phyloP scores from a whole-genome alignment of 202 grass and related monocot species.

The Setaria italica region DNA sequence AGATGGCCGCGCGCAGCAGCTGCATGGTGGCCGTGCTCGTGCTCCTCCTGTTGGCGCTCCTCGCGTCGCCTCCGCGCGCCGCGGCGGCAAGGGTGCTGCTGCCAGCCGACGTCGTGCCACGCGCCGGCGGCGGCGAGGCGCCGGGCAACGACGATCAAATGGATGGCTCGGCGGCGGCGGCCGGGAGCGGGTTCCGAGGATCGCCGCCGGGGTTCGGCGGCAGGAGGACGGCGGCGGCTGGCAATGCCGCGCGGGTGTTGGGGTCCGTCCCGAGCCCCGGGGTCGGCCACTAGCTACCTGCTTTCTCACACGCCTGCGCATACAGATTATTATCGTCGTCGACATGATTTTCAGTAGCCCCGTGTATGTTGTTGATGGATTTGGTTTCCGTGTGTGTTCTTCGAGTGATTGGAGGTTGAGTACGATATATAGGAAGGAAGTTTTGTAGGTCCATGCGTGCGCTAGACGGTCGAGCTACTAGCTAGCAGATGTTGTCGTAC shows the following conservation, averaged over 20 bases:
- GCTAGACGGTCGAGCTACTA: neutral
- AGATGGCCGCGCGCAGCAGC: slow-evolving; percentile 5
- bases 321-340: neutral
- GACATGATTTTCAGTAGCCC: neutral
- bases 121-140: neutral
- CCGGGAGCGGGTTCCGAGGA: neutral
- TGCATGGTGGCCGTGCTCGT: neutral
- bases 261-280: slow-evolving; percentile 70
- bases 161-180: neutral
- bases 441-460: slow-evolving; percentile 32
- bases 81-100: slow-evolving; percentile 26
- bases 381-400: neutral
- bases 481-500: neutral
- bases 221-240: neutral
- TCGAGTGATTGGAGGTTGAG: slow-evolving; percentile 29
- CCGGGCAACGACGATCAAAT: neutral
- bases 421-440: slow-evolving; percentile 5
- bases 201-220: neutral
- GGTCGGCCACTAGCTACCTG: slow-evolving; percentile 44
- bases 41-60: slow-evolving; percentile 3
- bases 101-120: neutral
- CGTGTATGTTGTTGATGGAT: neutral
- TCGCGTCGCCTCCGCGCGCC: slow-evolving; percentile 6
- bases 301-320: neutral
- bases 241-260: slow-evolving; percentile 44